A percentile compares a stretch with the other conserved stretches of the same genome.
phyloP scores from a whole-genome alignment of 192 early-diverging fungal species.

The Diversispora epigaea region DNA sequence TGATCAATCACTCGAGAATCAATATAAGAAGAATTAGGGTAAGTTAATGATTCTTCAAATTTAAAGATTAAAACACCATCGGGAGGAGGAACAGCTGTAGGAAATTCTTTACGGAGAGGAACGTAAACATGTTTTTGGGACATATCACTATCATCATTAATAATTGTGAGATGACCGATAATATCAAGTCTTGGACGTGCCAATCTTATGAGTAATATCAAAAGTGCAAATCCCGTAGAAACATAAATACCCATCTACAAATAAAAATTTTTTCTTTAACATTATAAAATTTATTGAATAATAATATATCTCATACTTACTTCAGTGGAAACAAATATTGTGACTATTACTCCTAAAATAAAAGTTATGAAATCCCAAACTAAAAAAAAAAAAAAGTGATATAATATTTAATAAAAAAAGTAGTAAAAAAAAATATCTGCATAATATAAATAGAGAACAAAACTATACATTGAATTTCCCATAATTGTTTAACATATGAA shows the following conservation, averaged over 20 bases:
- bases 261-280: slow-evolving; percentile 10
- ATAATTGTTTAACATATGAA: slow-evolving; percentile 58
- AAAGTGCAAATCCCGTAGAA: slow-evolving; percentile 66
- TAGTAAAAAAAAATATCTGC: slow-evolving; percentile 47
- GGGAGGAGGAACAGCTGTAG: slow-evolving; percentile 35
- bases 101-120: slow-evolving; percentile 23
- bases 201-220: slow-evolving; percentile 76
- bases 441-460: slow-evolving; percentile 18
- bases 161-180: slow-evolving; percentile 46
- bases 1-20: slow-evolving; percentile 49
- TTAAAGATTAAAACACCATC: slow-evolving; percentile 73
- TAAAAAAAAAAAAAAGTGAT: not conserved
- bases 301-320: slow-evolving; percentile 43
- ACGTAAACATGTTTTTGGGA: slow-evolving; percentile 37
- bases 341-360: slow-evolving; percentile 53
- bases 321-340: slow-evolving; percentile 60
- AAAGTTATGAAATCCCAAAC: slow-evolving; percentile 57
- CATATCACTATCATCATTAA: slow-evolving; percentile 27
- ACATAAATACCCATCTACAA: slow-evolving; percentile 82
- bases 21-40: slow-evolving; percentile 67
- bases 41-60: slow-evolving; percentile 63
- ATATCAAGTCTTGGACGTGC: slow-evolving; percentile 65
- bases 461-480: slow-evolving; percentile 53
- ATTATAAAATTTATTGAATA: slow-evolving; percentile 40
- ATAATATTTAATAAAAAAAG: not conserved